Evolutionary conservation across 2,329 filamentous ascomycete species (phyloP).

Genomic region (Didymellaceae sp.): DNA sequence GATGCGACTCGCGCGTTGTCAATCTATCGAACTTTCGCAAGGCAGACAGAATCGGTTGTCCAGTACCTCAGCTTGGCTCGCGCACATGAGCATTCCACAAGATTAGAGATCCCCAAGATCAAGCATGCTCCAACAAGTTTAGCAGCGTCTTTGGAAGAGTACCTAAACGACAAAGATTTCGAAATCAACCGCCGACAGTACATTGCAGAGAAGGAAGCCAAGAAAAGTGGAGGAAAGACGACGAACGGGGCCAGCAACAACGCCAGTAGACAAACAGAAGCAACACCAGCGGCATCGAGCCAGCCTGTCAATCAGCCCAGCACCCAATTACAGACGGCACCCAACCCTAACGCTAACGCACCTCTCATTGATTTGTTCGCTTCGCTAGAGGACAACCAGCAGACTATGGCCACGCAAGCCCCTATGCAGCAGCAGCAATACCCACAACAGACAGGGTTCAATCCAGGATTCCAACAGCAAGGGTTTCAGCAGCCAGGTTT

Average conservation of each 20-base stretch:
- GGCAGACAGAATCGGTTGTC: constrained; percentile 91
- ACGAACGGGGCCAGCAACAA: constrained; percentile 36
- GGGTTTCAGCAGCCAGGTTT: constrained; percentile 31
- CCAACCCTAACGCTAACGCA: constrained; percentile 27
- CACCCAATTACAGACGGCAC: constrained; percentile 28
- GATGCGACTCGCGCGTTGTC: constrained; percentile 91
- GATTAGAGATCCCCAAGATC: constrained; percentile 92
- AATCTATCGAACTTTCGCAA: constrained; percentile 91
- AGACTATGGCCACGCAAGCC: constrained; percentile 45
- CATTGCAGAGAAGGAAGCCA: constrained; percentile 82
- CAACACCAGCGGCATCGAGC: constrained; percentile 36
- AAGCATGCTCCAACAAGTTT: constrained; percentile 96
- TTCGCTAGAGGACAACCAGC: constrained; percentile 44
- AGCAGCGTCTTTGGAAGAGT: constrained; percentile 88
- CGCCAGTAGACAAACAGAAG: constrained; percentile 48
- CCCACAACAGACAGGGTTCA: constrained; percentile 38
- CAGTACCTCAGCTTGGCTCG: constrained; percentile 86
- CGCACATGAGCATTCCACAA: constrained; percentile 88
- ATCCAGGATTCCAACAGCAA: constrained; percentile 27
- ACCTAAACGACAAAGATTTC: constrained; percentile 92
- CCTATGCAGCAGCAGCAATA: constrained; percentile 45
- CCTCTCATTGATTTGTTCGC: constrained; percentile 46
- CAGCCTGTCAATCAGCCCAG: constrained; percentile 36
- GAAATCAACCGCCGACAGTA: constrained; percentile 93
- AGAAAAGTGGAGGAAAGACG: constrained; percentile 57